Percentiles rank a stretch among this genome's conserved stretches.
These are phyloP conservation scores for Mimosa bimucronata DNA, from an alignment of 306 rosid genomes.

Conservation along the genomic window DNA sequence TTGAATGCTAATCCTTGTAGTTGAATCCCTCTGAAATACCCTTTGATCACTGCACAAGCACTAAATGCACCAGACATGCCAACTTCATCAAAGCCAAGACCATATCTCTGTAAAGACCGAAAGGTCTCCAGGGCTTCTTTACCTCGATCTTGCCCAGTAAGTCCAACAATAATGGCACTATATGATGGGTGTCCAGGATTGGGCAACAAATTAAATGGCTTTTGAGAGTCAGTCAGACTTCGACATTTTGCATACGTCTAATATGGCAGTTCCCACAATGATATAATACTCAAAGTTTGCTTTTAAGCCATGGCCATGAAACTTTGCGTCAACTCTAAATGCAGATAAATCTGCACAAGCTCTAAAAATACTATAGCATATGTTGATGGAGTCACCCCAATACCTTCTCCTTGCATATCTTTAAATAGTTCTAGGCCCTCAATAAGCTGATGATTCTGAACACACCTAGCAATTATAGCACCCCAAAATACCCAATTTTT, in stretches of 20 bases:
- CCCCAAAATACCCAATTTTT: slow-evolving; percentile 78
- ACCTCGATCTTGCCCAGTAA: neutral
- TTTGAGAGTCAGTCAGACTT: slow-evolving; percentile 63
- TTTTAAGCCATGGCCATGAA: slow-evolving; percentile 78
- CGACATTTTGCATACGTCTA: slow-evolving; percentile 88
- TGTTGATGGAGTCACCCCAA: slow-evolving; percentile 81
- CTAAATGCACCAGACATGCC: neutral
- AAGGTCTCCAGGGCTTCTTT: too few relatives aligned
- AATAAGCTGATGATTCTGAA: slow-evolving; percentile 61
- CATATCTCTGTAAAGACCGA: too few relatives aligned
- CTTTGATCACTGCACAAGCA: neutral
- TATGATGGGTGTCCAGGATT: slow-evolving; percentile 65
- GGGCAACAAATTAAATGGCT: slow-evolving; percentile 59
- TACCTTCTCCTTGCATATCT: slow-evolving; percentile 63
- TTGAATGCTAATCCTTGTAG: neutral
- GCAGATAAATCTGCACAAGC: slow-evolving; percentile 82
- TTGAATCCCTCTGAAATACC: neutral
- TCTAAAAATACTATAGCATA: slow-evolving; percentile 77
- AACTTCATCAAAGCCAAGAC: too few relatives aligned
- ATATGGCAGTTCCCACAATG: slow-evolving; percentile 80
- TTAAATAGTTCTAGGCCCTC: slow-evolving; percentile 63
- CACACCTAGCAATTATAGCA: slow-evolving; percentile 79
- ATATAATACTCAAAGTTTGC: slow-evolving; percentile 60
- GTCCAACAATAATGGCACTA: neutral
- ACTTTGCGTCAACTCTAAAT: slow-evolving; percentile 61